phyloP scores from a whole-genome alignment of 2,329 filamentous ascomycete species.

The Dissoconium aciculare region DNA sequence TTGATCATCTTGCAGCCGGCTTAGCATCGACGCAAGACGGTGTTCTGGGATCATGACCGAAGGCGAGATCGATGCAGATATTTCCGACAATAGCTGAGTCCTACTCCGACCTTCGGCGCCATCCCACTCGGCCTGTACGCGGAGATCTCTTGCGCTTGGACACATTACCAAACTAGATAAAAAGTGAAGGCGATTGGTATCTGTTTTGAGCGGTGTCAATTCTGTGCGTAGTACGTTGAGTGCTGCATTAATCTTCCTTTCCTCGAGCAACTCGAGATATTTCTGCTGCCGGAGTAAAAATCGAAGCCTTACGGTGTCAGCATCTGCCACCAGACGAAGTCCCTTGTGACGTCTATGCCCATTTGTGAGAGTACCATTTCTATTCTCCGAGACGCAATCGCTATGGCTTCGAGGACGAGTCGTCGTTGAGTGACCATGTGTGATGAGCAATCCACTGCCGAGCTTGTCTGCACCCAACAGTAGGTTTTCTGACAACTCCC shows the following conservation, averaged over 20 bases:
- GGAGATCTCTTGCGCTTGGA: constrained; percentile 59
- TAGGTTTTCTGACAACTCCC: constrained; percentile 71
- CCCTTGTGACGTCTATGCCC: constrained; percentile 30
- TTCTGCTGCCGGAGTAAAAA: constrained; percentile 89
- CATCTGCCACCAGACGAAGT: constrained; percentile 58
- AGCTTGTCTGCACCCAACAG: constrained; percentile 41
- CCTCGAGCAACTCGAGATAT: constrained; percentile 78
- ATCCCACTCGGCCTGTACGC: constrained; percentile 67
- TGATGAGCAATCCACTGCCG: no score
- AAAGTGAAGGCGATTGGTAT: constrained; percentile 61
- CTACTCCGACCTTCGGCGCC: constrained; percentile 63
- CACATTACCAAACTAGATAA: constrained; percentile 89
- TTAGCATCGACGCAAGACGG: constrained; percentile 63
- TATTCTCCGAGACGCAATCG: no score
- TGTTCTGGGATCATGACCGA: constrained; percentile 95
- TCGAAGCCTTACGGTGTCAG: constrained; percentile 64
- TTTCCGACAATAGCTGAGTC: constrained; percentile 56
- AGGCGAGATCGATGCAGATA: constrained; percentile 84
- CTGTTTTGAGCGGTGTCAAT: constrained; percentile 70
- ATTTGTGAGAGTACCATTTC: constrained; percentile 11
- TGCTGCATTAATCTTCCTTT: constrained; percentile 55
- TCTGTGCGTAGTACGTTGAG: constrained; percentile 75
- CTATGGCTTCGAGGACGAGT: no score
- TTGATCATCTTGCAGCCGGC: constrained; percentile 72
- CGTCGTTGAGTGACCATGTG: constrained; percentile 12